phyloP scores from a whole-genome alignment of 768 basidiomycete genomes.

The Mycena indigotica region DNA sequence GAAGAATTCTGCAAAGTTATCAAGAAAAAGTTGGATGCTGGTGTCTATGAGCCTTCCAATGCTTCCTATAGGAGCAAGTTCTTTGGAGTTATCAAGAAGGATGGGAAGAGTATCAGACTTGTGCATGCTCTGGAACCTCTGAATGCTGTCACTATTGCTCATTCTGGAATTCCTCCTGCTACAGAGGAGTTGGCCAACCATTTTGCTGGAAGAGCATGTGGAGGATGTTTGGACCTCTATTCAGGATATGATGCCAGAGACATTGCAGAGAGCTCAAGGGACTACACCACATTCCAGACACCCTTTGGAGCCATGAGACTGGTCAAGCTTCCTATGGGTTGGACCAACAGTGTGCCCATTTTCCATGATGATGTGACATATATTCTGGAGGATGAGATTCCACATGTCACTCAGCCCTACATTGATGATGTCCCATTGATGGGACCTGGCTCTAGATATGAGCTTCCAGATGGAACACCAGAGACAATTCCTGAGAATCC shows the following conservation, averaged over 20 bases:
- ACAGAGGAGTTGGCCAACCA: constrained; percentile 15
- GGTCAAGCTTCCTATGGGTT: constrained; percentile 31
- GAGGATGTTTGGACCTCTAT: constrained; percentile 25
- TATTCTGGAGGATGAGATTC: constrained; percentile 31
- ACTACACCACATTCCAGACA: constrained; percentile 34
- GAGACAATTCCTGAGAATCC: constrained; percentile 22
- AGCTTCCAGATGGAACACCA: constrained; percentile 16
- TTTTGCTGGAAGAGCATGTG: constrained; percentile 21
- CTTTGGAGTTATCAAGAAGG: constrained; percentile 34
- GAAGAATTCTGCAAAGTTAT: constrained; percentile 19
- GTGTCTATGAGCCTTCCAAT: constrained; percentile 14
- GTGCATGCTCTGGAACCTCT: constrained; percentile 31
- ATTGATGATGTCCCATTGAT: constrained; percentile 32
- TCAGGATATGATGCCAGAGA: constrained; percentile 30
- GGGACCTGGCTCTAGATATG: constrained; percentile 25
- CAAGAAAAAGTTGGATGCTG: constrained; percentile 18
- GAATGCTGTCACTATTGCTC: constrained; percentile 24
- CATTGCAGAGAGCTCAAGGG: constrained; percentile 26
- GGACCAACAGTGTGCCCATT: constrained; percentile 32
- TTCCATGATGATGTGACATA: constrained; percentile 32
- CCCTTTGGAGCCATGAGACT: constrained; percentile 25
- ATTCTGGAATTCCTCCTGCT: constrained; percentile 24
- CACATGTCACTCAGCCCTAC: constrained; percentile 25
- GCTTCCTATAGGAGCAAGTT: constrained; percentile 31
- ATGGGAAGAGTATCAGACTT: constrained; percentile 23